Percentiles rank a stretch among this genome's conserved stretches.
Conservation (phyloP, 495 filamentous ascomycete genomes). For the Podospora didyma region DNA sequence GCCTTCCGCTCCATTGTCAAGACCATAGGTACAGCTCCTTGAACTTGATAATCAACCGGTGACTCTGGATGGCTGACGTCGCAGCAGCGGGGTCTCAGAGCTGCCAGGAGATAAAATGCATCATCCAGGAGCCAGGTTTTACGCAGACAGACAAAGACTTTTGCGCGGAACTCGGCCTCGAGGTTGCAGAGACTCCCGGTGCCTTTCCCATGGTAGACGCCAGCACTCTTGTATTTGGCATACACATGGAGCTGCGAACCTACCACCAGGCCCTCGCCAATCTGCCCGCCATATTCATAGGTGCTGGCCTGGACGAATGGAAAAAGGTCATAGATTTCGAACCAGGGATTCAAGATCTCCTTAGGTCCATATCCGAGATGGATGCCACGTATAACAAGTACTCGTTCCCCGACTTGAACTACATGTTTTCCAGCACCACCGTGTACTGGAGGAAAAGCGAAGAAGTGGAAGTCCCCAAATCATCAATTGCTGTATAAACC, state of each 20-base stretch:
- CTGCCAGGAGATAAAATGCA: constrained; percentile 32
- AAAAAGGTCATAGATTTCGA: constrained; percentile 26
- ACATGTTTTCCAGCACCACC: constrained; percentile 36
- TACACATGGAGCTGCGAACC: constrained; percentile 55
- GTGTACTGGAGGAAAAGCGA: constrained; percentile 30
- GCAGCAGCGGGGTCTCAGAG: constrained; percentile 11
- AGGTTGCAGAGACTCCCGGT: constrained; percentile 51
- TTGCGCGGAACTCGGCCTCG: constrained; percentile 47
- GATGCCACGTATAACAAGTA: constrained; percentile 25
- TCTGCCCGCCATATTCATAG: constrained; percentile 40
- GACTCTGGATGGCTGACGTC: constrained; percentile 2
- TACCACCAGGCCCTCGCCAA: constrained; percentile 34
- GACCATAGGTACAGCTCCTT: constrained; percentile 26
- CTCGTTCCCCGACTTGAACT: constrained; percentile 35
- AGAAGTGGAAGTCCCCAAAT: neutral
- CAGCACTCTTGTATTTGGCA: constrained; percentile 47
- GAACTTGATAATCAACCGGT: neutral
- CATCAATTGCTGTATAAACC: neutral
- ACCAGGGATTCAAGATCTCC: neutral
- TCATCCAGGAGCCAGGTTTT: constrained; percentile 71
- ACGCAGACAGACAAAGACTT: constrained; percentile 57
- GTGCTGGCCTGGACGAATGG: constrained; percentile 37
- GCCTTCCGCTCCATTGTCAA: constrained; percentile 54
- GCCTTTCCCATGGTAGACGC: constrained; percentile 52
- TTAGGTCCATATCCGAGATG: constrained; percentile 23